Conservation (phyloP, 495 filamentous ascomycete species). For the Penicillium cinerascens region DNA sequence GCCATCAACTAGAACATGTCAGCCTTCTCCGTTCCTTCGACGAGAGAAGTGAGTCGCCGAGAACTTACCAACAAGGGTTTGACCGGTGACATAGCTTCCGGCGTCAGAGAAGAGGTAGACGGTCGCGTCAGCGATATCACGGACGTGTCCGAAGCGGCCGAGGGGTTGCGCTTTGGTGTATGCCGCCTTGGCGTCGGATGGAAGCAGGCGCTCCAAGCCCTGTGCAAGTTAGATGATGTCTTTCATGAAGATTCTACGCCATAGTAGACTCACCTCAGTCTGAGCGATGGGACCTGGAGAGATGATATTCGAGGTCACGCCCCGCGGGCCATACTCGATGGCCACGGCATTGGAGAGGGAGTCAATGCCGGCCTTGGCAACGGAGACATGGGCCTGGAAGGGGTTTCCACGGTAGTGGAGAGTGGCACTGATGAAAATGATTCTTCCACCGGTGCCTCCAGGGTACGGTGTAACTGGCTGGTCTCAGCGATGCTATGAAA, state of each 20-base stretch:
- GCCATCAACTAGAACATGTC: conserved; percentile 36
- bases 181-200: conserved; percentile 28
- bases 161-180: conserved; percentile 54
- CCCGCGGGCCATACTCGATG: conserved; percentile 83
- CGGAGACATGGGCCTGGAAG: conserved; percentile 79
- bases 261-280: conserved; percentile 48
- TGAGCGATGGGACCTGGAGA: conserved; percentile 72
- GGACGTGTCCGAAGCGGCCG: conserved; percentile 72
- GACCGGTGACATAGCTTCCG: conserved; percentile 79
- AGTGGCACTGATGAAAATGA: conserved; percentile 84
- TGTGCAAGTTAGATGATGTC: conserved; percentile 3
- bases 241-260: not conserved
- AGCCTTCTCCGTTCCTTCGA: not conserved
- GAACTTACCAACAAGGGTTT: conserved; percentile 61
- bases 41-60: not conserved
- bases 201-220: conserved; percentile 44
- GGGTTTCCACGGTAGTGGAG: conserved; percentile 84
- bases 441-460: conserved; percentile 69
- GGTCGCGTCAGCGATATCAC: conserved; percentile 90
- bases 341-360: conserved; percentile 69
- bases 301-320: conserved; percentile 86
- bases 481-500: not conserved
- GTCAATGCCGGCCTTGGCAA: conserved; percentile 90
- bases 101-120: conserved; percentile 81
- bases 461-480: conserved; percentile 33